These are phyloP conservation scores for Pseudoturritis turrita DNA, from an alignment of 345 rosid species.

Conservation along the genomic window DNA sequence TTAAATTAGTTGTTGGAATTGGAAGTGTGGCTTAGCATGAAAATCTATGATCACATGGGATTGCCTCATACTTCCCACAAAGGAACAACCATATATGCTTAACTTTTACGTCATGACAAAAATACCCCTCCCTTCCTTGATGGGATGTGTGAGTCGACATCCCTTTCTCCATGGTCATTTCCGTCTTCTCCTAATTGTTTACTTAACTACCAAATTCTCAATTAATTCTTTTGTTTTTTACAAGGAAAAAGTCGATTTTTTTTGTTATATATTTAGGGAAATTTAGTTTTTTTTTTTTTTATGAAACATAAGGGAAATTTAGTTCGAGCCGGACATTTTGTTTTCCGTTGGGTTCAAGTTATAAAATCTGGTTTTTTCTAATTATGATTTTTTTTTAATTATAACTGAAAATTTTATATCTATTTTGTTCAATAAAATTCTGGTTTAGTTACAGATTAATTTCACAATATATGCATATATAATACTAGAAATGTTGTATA, in stretches of 20 bases:
- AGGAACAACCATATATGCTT: slow-evolving; percentile 27
- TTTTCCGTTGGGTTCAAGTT: not conserved
- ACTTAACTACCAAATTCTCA: not conserved
- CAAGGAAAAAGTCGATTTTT: not conserved
- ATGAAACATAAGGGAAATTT: not conserved
- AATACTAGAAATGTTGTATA: not conserved
- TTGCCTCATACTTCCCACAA: slow-evolving; percentile 32
- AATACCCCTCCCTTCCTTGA: slow-evolving; percentile 25
- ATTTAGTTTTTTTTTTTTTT: not conserved
- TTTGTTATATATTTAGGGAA: not conserved
- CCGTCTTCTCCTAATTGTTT: not conserved
- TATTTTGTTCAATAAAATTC: not conserved
- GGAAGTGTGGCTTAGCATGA: slow-evolving; percentile 17
- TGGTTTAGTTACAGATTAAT: not conserved
- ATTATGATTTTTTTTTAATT: not conserved
- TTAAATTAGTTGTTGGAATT: not conserved
- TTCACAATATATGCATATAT: too few species aligned
- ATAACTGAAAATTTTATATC: not conserved
- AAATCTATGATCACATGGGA: slow-evolving; percentile 30
- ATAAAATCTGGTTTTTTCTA: not conserved
- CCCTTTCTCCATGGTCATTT: not conserved
- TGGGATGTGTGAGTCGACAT: slow-evolving; percentile 22
- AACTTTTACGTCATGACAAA: slow-evolving; percentile 18
- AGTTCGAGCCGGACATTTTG: not conserved
- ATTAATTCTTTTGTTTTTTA: not conserved